Conservation (phyloP, 192 early-diverging fungal species). For the Mortierella alpina region DNA sequence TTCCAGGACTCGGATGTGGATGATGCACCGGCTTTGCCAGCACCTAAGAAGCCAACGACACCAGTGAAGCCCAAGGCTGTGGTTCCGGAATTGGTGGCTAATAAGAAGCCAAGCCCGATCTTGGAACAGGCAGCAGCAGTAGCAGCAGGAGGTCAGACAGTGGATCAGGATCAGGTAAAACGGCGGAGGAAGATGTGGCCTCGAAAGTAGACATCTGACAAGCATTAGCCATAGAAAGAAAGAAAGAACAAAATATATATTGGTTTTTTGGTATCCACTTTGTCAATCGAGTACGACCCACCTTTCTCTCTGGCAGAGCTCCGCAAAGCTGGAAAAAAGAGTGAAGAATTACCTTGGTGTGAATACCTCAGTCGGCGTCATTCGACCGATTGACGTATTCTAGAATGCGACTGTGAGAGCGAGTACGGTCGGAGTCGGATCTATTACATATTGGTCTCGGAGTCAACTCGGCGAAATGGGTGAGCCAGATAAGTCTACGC, state of each 20-base stretch:
- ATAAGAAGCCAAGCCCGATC: slow-evolving; percentile 14
- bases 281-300: no score
- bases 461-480: no score
- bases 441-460: no score
- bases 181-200: slow-evolving; percentile 48
- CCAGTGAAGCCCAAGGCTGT: slow-evolving; percentile 3
- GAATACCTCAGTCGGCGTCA: no score
- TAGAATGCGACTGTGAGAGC: no score
- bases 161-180: slow-evolving; percentile 39
- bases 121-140: not conserved
- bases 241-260: not conserved
- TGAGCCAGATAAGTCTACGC: no score
- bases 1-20: slow-evolving; percentile 51
- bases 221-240: not conserved
- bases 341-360: no score
- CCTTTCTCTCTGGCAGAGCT: no score
- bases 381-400: no score
- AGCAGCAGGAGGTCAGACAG: not conserved
- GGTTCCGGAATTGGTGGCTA: not conserved
- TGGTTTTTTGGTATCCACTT: not conserved
- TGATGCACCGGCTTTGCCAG: slow-evolving; percentile 26
- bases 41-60: slow-evolving; percentile 13
- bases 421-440: no score
- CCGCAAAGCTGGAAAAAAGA: no score
- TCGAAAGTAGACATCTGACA: slow-evolving; percentile 21